phyloP scores from a whole-genome alignment of 23 red algal genomes.

The Cyanidiococcus yangmingshanensis region DNA sequence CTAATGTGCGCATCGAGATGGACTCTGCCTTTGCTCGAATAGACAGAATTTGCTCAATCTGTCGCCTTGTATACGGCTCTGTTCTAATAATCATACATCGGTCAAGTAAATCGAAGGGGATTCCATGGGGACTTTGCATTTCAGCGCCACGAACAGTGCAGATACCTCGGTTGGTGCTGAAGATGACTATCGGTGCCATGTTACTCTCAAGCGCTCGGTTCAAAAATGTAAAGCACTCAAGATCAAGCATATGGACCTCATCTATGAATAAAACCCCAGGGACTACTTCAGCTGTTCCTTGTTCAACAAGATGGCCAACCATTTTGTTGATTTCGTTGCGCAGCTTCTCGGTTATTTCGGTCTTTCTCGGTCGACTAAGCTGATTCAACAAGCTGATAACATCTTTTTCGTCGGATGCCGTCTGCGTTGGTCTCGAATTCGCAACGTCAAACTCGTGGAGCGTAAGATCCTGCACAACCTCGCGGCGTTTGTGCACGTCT shows the following conservation, averaged over 20 bases:
- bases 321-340: slow-evolving; percentile 21
- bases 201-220: slow-evolving; percentile 75
- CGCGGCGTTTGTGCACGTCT: slow-evolving; percentile 74
- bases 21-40: slow-evolving; percentile 65
- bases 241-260: slow-evolving; percentile 99
- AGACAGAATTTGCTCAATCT: slow-evolving; percentile 64
- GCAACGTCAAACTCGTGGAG: slow-evolving; percentile 92
- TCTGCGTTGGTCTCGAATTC: slow-evolving; percentile 67
- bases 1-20: slow-evolving; percentile 26
- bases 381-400: slow-evolving; percentile 83
- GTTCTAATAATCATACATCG: slow-evolving; percentile 83
- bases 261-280: slow-evolving; percentile 97
- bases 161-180: slow-evolving; percentile 91
- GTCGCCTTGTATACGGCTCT: slow-evolving; percentile 61
- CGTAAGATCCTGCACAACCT: slow-evolving; percentile 95
- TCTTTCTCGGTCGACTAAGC: slow-evolving; percentile 75
- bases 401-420: slow-evolving; percentile 43
- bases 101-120: slow-evolving; percentile 88
- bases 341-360: slow-evolving; percentile 90
- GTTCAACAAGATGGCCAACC: slow-evolving; percentile 74
- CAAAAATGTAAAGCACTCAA: slow-evolving; percentile 97
- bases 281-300: slow-evolving; percentile 82
- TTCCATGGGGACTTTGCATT: slow-evolving; percentile 74
- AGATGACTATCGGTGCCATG: slow-evolving; percentile 77
- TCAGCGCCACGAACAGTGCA: slow-evolving; percentile 74